Base-by-base conservation (phyloP, 768 basidiomycete species). In the Tricholoma furcatifolium region DNA sequence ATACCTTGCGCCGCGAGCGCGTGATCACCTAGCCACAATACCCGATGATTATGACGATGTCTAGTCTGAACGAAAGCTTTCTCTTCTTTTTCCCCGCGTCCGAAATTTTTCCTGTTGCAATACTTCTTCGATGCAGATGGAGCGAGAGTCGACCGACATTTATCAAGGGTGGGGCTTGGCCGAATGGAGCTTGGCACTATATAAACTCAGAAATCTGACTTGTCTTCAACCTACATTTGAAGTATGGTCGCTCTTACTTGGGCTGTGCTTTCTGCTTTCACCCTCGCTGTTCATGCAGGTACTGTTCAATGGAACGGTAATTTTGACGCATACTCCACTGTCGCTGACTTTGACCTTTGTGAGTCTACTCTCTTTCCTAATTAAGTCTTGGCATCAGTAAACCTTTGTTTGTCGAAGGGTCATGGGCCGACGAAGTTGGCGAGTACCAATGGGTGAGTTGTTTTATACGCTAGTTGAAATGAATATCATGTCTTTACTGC, bases 281-380 rank as follows among this genome's bases (percentile, higher is more conserved):
- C 67, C 43, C 66, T 62, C 50, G 58, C 61, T 47, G 78, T 65
- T 24, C 66, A 57, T n/a, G 81, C 77, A 18, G 81, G 82, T 0
- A 79, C 77, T 10, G 75, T 69, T 27, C 58, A 83, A 40, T 85
- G 83, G 83, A 70, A 71, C 38, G 81, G 83, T 15, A 77, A 67
- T 35, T 83, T 85, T 63, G 77, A 82, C 62, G 48, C 70, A 6
- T 83, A 73, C 60, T 48, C 66, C 34, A 77, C 70, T 2, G 68
- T 67, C 2, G 61, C 77, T 3, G 74, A 72, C 51, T 85, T 85
- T 52, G 82, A 84, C 57, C 70, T 73, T 45, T 84, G 81, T 80
- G 49, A 54, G 74, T 61, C 27, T n/a, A n/a, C n/a, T 27, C 27
- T 11, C 14, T 32, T 23, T 6, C 20, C 35, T 48, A 3, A 21